Conservation (phyloP, 352 stramenopile genomes). For the Peronospora belbahrii region DNA sequence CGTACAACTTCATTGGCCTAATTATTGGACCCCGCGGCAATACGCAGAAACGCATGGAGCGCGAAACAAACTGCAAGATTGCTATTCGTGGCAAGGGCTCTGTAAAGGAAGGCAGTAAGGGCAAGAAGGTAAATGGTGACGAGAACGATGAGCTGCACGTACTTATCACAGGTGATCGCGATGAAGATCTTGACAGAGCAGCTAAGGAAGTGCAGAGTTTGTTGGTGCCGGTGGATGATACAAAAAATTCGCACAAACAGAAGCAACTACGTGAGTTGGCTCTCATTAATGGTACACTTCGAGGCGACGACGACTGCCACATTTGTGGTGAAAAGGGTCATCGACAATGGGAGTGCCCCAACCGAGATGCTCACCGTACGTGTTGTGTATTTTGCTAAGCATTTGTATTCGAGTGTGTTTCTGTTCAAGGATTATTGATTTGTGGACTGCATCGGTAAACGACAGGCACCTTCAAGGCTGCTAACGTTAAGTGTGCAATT, state of each 20-base stretch:
- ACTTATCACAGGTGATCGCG: conserved; percentile 87
- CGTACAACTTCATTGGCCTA: conserved; percentile 99
- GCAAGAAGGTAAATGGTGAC: conserved; percentile 87
- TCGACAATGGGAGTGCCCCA: conserved; percentile 94
- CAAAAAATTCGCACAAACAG: conserved; percentile 95
- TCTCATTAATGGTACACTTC: conserved; percentile 97
- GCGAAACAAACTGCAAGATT: conserved; percentile 98
- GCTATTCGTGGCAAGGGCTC: conserved; percentile 94
- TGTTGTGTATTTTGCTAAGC: conserved; percentile 8
- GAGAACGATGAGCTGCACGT: conserved; percentile 96
- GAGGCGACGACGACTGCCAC: conserved; percentile 96
- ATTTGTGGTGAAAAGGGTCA: conserved; percentile 98
- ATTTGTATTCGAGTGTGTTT: conserved; percentile 5
- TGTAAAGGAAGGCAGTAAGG: conserved; percentile 95
- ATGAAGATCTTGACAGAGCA: conserved; percentile 81
- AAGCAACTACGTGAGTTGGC: conserved; percentile 97
- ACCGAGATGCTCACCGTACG: conserved; percentile 66
- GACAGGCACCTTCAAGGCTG: conserved; percentile 64
- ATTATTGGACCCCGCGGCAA: conserved; percentile 98
- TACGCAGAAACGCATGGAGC: conserved; percentile 98
- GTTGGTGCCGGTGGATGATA: conserved; percentile 89
- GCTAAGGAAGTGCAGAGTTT: conserved; percentile 86
- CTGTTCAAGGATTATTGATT: conserved; percentile 20
- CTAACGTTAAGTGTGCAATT: conserved; percentile 94
- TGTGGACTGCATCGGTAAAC: neutral